Percentiles rank a stretch among this genome's conserved stretches.
phyloP scores from a whole-genome alignment of 73 alveolate species.

The Halteria grandinella region DNA sequence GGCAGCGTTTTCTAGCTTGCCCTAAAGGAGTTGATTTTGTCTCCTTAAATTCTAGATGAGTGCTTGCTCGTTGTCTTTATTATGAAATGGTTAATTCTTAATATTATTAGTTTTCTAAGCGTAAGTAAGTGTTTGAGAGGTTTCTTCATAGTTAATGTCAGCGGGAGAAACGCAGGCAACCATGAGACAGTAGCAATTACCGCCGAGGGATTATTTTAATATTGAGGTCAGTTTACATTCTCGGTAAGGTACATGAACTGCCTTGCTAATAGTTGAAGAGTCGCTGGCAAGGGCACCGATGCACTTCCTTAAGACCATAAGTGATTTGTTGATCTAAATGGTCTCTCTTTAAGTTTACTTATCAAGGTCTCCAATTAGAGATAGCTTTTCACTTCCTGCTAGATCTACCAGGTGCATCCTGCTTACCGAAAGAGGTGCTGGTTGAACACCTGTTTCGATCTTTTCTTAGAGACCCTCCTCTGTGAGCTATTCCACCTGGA shows the following conservation, averaged over 20 bases:
- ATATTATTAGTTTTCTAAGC: constrained; percentile 91
- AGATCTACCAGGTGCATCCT: constrained; percentile 91
- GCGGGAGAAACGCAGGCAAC: constrained; percentile 91
- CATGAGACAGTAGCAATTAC: constrained; percentile 91
- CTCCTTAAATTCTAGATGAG: neutral
- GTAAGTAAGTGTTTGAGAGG: constrained; percentile 82
- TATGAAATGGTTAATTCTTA: constrained; percentile 81
- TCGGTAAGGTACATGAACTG: constrained; percentile 82
- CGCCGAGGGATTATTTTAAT: constrained; percentile 92
- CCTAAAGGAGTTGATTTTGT: constrained; percentile 5
- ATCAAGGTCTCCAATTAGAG: constrained; percentile 87
- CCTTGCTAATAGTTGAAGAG: constrained; percentile 48
- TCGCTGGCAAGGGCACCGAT: constrained; percentile 84
- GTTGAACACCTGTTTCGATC: neutral
- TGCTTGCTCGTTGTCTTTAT: constrained; percentile 32
- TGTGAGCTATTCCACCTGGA: constrained; percentile 75
- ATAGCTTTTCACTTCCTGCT: constrained; percentile 94
- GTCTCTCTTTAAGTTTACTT: constrained; percentile 82
- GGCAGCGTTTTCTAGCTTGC: constrained; percentile 10
- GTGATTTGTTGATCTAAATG: constrained; percentile 89
- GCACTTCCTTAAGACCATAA: constrained; percentile 87
- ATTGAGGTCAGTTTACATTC: constrained; percentile 90
- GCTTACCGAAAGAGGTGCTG: constrained; percentile 58
- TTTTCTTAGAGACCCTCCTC: constrained; percentile 52
- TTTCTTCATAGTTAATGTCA: constrained; percentile 83